phyloP scores from a whole-genome alignment of 345 rosid species.

The Orychophragmus violaceus region DNA sequence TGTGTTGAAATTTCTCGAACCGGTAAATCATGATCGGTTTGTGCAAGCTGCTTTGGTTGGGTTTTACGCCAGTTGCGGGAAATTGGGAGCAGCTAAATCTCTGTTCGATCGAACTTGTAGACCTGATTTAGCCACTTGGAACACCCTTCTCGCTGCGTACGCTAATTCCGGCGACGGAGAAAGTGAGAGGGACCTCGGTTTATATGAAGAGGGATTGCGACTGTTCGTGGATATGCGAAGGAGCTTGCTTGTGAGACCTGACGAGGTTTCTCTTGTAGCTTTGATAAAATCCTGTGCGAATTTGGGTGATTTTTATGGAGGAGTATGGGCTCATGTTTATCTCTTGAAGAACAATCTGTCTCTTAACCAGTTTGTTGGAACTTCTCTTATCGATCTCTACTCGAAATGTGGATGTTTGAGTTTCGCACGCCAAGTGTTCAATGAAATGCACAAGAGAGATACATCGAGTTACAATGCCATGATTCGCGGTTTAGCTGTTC shows the following conservation, averaged over 20 bases:
- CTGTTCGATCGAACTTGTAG: conserved; percentile 45
- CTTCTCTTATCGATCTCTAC: conserved; percentile 43
- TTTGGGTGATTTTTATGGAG: conserved; percentile 44
- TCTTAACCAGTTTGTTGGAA: conserved; percentile 48
- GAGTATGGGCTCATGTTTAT: conserved; percentile 54
- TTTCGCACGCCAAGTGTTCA: conserved; percentile 46
- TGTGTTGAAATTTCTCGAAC: conserved; percentile 46
- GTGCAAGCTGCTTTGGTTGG: conserved; percentile 51
- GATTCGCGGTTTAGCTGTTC: conserved; percentile 50
- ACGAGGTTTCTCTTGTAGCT: conserved; percentile 58
- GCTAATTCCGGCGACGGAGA: conserved; percentile 25
- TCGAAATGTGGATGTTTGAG: conserved; percentile 41
- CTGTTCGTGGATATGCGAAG: conserved; percentile 45
- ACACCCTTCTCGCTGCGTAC: conserved; percentile 50
- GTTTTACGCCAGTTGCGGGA: conserved; percentile 48
- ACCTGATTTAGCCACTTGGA: conserved; percentile 68
- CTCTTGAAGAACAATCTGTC: conserved; percentile 33
- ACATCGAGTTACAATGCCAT: conserved; percentile 46
- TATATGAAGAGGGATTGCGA: conserved; percentile 26
- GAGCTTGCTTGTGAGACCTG: conserved; percentile 39
- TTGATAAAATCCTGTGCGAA: conserved; percentile 49
- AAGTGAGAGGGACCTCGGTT: background rate
- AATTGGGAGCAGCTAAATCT: conserved; percentile 39
- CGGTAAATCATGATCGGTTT: conserved; percentile 36
- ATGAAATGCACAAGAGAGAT: conserved; percentile 41